Evolutionary conservation across 345 rosid genomes (phyloP), one percentile per base, ranked within the genome.

Genomic region (Cardamine chenopodiifolia): DNA sequence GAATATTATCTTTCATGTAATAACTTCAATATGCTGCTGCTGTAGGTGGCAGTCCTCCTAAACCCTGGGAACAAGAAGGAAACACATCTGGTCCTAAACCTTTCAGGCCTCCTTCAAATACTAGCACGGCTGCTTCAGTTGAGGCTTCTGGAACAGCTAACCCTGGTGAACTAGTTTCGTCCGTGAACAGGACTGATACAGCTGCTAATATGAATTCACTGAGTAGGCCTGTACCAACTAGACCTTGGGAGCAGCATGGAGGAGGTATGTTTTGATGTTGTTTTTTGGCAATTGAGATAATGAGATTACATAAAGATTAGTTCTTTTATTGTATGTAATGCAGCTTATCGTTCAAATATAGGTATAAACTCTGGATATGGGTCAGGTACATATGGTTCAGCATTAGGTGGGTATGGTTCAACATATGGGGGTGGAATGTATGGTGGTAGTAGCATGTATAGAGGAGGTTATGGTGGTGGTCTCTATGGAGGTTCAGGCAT

Each of bases 1-100:
- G 62, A 40, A 31, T 11, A 31, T n/a, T 56, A 14, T 40, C 28
- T 49, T 4, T 42, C 28, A 6, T 47, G 23, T 76, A 40, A 7
- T 35, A 11, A 26, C 34, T 64, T 32, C 3, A 17, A 1, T 48
- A 32, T 63, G 1, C 13, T 66, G 70, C 44, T 63, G 60, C 57
- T 68, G 80, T 82, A 82, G 96, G 82, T 63, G 78, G 85, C 15
- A 78, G 85, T 61, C 87, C 89, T 68, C 98, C 97, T n/a, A 95
- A 95, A 75, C 98, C 99, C n/a, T 90, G 97, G 98, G 98, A 95
- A 70, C 89, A 83, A 83, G 81, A 89, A n/a, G 92, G 86, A 62
- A 71, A 83, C 0, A 80, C 90, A 0, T 77, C 94, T 6, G 96
- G 98, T 59, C 84, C 98, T 62, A 77, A 87, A 2, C 99, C 99